A percentile compares a stretch with the other conserved stretches of the same genome.
phyloP scores from a whole-genome alignment of 2,329 filamentous ascomycete genomes.

The Penicillium psychrosexuale region DNA sequence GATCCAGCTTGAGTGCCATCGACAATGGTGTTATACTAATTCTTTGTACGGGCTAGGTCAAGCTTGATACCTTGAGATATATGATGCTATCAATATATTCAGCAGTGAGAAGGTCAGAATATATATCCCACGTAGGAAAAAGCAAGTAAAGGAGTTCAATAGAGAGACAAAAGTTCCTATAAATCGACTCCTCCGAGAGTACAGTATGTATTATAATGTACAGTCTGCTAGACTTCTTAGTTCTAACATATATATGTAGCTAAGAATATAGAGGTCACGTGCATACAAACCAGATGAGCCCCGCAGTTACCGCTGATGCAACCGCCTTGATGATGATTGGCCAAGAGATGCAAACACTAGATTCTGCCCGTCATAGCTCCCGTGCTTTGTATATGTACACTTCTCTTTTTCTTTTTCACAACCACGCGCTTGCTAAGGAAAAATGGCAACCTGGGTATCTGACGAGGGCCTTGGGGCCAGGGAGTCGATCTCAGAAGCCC shows the following conservation, averaged over 20 bases:
- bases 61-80: background rate
- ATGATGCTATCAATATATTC: too few relatives aligned
- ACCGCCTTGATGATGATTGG: slow-evolving; percentile 2
- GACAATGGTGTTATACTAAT: background rate
- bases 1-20: background rate
- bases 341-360: background rate
- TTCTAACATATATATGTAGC: too few relatives aligned
- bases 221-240: too few relatives aligned
- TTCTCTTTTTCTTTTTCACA: slow-evolving; percentile 3
- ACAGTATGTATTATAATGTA: too few relatives aligned
- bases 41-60: background rate
- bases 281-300: background rate
- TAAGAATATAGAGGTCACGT: background rate
- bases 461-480: slow-evolving; percentile 6
- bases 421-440: slow-evolving; percentile 1
- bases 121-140: too few relatives aligned
- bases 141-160: too few relatives aligned
- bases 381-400: slow-evolving; percentile 7
- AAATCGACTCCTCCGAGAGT: too few relatives aligned
- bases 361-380: slow-evolving; percentile 10
- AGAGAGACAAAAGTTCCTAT: too few relatives aligned
- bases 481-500: slow-evolving; percentile 17
- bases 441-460: slow-evolving; percentile 12
- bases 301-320: slow-evolving; percentile 1
- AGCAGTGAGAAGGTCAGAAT: too few relatives aligned